A percentile compares a stretch with the other conserved stretches of the same genome.
These are phyloP conservation scores for Tulasnella sp. DNA, from an alignment of 768 basidiomycete genomes.

Conservation along the genomic window DNA sequence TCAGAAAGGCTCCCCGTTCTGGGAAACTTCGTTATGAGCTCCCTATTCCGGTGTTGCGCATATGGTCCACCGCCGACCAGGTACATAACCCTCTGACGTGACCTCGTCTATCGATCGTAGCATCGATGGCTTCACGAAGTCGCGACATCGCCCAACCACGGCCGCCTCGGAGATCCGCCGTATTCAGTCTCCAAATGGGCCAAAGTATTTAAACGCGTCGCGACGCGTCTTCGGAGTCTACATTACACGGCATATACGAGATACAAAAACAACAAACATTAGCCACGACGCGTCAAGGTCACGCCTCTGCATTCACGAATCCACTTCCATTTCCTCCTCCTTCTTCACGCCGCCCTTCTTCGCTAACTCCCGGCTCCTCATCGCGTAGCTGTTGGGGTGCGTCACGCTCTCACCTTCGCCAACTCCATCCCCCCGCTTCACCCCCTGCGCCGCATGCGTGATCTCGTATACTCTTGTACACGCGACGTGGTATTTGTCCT, in stretches of 20 bases:
- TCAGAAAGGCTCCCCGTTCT: neutral
- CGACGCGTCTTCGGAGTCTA: neutral
- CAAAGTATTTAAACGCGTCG: slow-evolving; percentile 5
- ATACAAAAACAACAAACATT: slow-evolving; percentile 13
- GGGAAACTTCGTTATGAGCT: neutral
- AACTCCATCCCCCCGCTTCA: slow-evolving; percentile 88
- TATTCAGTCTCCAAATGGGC: neutral
- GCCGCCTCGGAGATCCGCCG: neutral
- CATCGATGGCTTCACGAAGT: neutral
- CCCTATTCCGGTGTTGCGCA: neutral
- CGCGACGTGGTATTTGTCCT: slow-evolving; percentile 87
- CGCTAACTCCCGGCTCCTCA: slow-evolving; percentile 37
- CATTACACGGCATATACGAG: neutral
- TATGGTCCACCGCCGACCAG: neutral
- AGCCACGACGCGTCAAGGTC: neutral
- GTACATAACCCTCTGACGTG: neutral
- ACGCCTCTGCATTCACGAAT: neutral
- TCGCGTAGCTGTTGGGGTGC: slow-evolving; percentile 80
- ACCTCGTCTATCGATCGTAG: slow-evolving; percentile 1
- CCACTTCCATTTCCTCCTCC: slow-evolving; percentile 28
- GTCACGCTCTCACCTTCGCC: slow-evolving; percentile 85
- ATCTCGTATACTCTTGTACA: slow-evolving; percentile 97
- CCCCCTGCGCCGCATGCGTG: slow-evolving; percentile 67
- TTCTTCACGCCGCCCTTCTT: slow-evolving; percentile 23
- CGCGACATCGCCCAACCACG: neutral